phyloP scores from a whole-genome alignment of 2,329 filamentous ascomycete species.

The Apiospora hydei region DNA sequence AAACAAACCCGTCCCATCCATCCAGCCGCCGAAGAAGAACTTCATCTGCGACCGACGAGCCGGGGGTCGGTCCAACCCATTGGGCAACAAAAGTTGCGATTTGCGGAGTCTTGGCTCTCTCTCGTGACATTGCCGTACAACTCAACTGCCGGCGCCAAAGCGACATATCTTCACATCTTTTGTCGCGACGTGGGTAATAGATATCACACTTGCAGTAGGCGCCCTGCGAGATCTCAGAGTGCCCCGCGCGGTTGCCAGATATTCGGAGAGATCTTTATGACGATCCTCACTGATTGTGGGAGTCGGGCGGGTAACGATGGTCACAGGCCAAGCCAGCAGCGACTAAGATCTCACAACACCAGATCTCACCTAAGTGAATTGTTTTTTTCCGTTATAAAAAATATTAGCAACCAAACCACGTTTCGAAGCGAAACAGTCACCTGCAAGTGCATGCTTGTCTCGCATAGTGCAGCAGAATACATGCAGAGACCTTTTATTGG shows the following conservation, averaged over 20 bases:
- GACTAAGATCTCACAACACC: not conserved
- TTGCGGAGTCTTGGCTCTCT: not conserved
- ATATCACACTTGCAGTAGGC: not conserved
- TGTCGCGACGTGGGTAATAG: not conserved
- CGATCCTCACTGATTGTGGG: not conserved
- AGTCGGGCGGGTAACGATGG: not conserved
- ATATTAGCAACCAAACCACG: not conserved
- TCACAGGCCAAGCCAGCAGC: not conserved
- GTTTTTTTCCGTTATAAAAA: not conserved
- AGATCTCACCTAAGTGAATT: not conserved
- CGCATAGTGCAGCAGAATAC: not conserved
- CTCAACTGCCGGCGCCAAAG: not conserved
- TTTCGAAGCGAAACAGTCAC: not conserved
- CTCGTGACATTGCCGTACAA: not conserved
- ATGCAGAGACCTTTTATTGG: too few relatives aligned
- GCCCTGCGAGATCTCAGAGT: not conserved
- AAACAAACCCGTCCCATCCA: constrained; percentile 2
- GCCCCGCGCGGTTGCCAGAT: constrained; percentile 6
- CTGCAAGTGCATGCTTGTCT: not conserved
- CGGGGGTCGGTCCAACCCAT: not conserved
- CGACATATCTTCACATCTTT: not conserved
- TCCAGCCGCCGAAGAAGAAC: constrained; percentile 2
- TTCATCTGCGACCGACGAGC: not conserved
- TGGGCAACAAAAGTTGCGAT: too few relatives aligned
- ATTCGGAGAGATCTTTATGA: constrained; percentile 4